These are phyloP conservation scores for Pseudocercospora cruenta DNA, from an alignment of 2,329 filamentous ascomycete genomes.

Conservation along the genomic window DNA sequence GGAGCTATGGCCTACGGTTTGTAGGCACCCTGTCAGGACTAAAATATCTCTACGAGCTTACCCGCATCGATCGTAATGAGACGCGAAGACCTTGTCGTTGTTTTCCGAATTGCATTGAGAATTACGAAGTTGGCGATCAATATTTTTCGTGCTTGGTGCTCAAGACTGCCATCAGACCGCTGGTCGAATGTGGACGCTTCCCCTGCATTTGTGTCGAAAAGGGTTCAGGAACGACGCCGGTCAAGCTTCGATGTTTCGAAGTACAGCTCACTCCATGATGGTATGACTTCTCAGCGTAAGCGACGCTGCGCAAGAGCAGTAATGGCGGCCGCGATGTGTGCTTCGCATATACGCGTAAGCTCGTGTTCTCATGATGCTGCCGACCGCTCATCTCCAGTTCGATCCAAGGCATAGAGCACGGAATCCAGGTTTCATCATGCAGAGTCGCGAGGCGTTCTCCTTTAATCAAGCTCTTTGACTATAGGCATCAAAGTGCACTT, in stretches of 20 bases:
- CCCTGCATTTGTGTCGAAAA: not conserved
- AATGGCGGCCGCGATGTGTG: not conserved
- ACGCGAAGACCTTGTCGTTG: not conserved
- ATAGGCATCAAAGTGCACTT: not conserved
- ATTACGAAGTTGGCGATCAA: no score
- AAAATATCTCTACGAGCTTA: not conserved
- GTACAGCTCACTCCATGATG: not conserved
- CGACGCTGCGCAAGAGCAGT: not conserved
- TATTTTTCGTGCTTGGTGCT: no score
- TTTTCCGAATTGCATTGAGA: not conserved
- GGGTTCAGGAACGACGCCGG: not conserved
- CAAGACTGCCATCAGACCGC: no score
- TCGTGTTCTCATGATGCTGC: not conserved
- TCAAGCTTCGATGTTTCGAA: not conserved
- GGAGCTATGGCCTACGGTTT: not conserved
- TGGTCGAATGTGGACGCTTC: no score
- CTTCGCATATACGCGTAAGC: not conserved
- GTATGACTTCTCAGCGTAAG: not conserved
- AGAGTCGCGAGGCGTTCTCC: not conserved
- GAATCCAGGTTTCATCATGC: not conserved
- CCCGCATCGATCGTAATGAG: not conserved
- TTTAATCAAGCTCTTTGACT: not conserved
- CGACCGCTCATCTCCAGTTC: not conserved
- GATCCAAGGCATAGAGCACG: not conserved
- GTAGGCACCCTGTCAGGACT: not conserved